These are phyloP conservation scores for Spinacia oleracea DNA, from an alignment of 179 eudicot genomes.

Conservation along the genomic window DNA sequence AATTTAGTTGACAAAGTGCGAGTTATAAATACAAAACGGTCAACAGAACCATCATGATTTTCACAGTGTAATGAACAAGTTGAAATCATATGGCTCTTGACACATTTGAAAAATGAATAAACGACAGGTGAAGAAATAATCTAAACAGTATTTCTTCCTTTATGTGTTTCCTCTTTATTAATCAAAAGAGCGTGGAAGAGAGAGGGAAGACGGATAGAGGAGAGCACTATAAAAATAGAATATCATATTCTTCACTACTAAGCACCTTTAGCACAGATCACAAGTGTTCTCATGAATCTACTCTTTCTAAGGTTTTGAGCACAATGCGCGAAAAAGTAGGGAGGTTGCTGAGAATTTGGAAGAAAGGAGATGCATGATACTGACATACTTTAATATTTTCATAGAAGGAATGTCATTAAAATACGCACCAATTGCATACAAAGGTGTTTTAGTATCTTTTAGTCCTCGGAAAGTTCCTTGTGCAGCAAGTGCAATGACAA, in stretches of 20 bases:
- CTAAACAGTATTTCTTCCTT: neutral
- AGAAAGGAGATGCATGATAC: neutral
- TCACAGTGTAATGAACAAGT: neutral
- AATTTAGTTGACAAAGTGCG: neutral
- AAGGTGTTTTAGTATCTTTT: slow-evolving; percentile 91
- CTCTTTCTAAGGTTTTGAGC: neutral
- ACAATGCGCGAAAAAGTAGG: neutral
- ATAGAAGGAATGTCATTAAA: neutral
- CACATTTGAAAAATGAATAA: neutral
- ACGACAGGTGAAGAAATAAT: neutral
- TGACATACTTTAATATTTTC: neutral
- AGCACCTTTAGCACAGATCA: neutral
- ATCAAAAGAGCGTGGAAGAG: neutral
- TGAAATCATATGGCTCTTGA: neutral
- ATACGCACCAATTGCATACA: slow-evolving; percentile 86
- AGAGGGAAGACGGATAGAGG: neutral
- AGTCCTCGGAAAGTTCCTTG: slow-evolving; percentile 93
- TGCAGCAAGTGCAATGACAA: slow-evolving; percentile 84
- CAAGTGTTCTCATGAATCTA: neutral
- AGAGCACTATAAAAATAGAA: neutral
- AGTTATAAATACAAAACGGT: neutral
- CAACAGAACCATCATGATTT: neutral
- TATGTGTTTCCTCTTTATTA: neutral
- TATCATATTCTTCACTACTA: neutral
- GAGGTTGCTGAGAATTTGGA: neutral